phyloP scores from a whole-genome alignment of 306 rosid species.

The Parietaria judaica region DNA sequence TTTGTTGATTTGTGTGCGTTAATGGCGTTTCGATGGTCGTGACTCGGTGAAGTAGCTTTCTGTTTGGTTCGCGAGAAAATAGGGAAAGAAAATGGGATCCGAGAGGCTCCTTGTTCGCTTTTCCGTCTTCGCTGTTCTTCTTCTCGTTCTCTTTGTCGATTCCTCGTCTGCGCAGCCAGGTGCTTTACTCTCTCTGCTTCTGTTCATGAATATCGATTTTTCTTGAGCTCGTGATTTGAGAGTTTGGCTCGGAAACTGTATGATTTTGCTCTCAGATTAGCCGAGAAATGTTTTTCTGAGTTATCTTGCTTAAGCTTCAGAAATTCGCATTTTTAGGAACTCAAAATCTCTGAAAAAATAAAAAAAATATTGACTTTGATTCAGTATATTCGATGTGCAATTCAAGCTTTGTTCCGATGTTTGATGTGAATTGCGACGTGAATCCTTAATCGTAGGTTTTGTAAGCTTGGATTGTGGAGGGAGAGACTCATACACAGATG shows the following conservation, averaged over 20 bases:
- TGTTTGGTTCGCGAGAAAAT: neutral
- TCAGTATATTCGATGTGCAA: no score
- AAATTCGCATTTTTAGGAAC: no score
- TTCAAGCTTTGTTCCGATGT: no score
- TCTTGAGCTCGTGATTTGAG: no score
- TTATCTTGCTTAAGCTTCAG: no score
- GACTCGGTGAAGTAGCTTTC: neutral
- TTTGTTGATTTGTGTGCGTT: neutral
- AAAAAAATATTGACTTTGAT: no score
- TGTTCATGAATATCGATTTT: neutral
- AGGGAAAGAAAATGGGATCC: constrained; percentile 34
- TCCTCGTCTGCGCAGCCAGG: constrained; percentile 76
- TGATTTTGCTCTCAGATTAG: no score
- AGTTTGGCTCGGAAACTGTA: no score
- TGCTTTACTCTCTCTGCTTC: constrained; percentile 12
- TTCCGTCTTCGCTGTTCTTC: constrained; percentile 26
- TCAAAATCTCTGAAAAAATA: no score
- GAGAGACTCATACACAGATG: constrained; percentile 50
- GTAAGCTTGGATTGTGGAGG: constrained; percentile 98
- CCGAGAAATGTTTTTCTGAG: no score
- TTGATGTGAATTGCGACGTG: constrained; percentile 6
- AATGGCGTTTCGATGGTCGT: neutral
- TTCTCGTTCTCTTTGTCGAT: constrained; percentile 20
- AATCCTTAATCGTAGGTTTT: constrained; percentile 42
- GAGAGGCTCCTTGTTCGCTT: constrained; percentile 17